phyloP scores from a whole-genome alignment of 176 grass and related monocot genomes.

The Rhynchospora pubera region DNA sequence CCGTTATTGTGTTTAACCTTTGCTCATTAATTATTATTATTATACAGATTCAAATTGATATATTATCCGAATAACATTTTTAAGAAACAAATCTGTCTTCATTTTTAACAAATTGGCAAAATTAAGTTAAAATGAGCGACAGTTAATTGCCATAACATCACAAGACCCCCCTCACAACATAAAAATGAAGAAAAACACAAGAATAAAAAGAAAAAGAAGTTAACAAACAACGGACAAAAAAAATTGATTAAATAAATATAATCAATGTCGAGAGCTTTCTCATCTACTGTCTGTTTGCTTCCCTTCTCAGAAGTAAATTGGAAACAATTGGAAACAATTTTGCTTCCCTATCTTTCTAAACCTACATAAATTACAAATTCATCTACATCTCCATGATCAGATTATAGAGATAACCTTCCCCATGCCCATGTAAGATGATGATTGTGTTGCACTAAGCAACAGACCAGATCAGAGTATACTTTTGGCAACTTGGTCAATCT shows the following conservation, averaged over 20 bases:
- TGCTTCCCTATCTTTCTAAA: not conserved
- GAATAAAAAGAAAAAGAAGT: too few species aligned
- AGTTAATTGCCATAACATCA: not conserved
- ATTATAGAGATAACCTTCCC: not conserved
- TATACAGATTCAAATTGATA: not conserved
- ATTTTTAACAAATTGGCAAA: not conserved
- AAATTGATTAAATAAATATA: slow-evolving; percentile 1
- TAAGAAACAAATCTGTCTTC: not conserved
- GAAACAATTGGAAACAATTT: slow-evolving; percentile 5
- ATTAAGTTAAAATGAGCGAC: not conserved
- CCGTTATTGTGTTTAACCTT: too few species aligned
- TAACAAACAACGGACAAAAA: not conserved
- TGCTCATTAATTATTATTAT: too few species aligned
- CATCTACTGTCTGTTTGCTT: not conserved
- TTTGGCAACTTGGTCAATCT: not conserved
- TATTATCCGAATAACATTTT: not conserved
- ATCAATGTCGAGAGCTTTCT: not conserved
- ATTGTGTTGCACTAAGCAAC: not conserved
- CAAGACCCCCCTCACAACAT: not conserved
- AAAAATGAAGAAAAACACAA: not conserved
- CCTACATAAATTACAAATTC: slow-evolving; percentile 9
- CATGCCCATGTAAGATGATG: not conserved
- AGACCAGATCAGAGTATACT: not conserved
- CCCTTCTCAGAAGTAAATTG: not conserved
- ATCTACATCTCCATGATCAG: slow-evolving; percentile 1